These are phyloP conservation scores for Eremochloa ophiuroides DNA, from an alignment of 176 grass and related monocot genomes.

Conservation along the genomic window DNA sequence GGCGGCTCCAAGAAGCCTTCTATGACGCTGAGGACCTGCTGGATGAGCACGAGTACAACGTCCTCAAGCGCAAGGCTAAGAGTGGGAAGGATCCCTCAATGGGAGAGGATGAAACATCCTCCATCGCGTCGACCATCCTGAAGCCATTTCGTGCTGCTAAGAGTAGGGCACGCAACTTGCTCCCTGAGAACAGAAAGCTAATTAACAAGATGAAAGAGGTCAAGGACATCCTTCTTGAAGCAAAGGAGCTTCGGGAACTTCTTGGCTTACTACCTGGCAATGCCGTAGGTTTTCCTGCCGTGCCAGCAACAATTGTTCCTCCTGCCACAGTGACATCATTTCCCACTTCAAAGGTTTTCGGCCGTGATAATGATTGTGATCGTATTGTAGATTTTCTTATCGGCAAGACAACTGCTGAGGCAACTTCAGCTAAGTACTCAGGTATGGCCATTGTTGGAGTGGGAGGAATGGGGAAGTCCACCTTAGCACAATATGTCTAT, in stretches of 20 bases:
- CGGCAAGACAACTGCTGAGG: neutral
- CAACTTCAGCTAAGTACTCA: neutral
- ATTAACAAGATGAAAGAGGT: neutral
- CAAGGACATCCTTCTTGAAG: neutral
- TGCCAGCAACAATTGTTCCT: accelerated
- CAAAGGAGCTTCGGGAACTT: neutral
- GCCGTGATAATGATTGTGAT: neutral
- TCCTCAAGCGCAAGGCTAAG: neutral
- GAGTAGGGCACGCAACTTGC: neutral
- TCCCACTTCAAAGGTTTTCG: neutral
- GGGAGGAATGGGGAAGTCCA: slow-evolving; percentile 8
- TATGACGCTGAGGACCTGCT: slow-evolving; percentile 23
- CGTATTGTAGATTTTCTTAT: neutral
- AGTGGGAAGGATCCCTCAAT: neutral
- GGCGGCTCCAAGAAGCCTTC: slow-evolving; percentile 16
- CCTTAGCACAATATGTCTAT: neutral
- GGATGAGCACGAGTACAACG: slow-evolving; percentile 12
- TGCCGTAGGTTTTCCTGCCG: accelerated
- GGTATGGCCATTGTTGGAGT: neutral
- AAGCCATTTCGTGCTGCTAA: neutral
- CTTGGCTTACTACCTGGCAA: neutral
- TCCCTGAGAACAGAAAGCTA: neutral
- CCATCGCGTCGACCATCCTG: neutral
- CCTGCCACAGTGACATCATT: neutral
- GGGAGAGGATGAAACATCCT: neutral